Evolutionary conservation across 176 grass and related monocot genomes (phyloP), one percentile per base, ranked within the genome.

Genomic region (Lolium multiflorum): DNA sequence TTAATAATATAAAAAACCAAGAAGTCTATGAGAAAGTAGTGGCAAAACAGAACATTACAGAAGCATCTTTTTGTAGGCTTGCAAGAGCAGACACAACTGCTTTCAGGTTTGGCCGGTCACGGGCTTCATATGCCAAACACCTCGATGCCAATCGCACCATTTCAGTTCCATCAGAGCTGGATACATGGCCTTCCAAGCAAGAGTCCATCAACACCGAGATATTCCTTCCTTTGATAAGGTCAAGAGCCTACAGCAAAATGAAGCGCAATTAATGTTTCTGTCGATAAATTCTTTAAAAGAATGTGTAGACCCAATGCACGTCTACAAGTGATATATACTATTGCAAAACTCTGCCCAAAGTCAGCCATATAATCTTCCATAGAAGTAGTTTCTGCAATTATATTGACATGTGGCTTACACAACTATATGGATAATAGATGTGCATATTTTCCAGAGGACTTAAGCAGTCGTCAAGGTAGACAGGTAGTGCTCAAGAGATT

Each of bases 181-280:
- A 93, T 56, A 98, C 90, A 77, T 95, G 93, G 58, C 89, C 96
- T 77, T 98, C 93, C 80, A 98, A 91, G 90, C 96, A 95, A 63
- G 93, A 98, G 77, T 98, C 96, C 89, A 93, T 95, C 81, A 98
- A 60, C 64, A 83, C 88, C 24, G 82, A 73, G 72, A 90, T 86
- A 62, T 91, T 98, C 28, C 91, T 95, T 67, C 91, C 91, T 80
- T 37, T 79, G 64, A 98, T 89, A 87, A 98, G 88, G 71, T 98
- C 96, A 82, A 98, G 96, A 4, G 96, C 96, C 96, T 98, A 65
- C 48, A 24, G 70, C 9, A 81, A 95, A 82, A 55, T 3, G 21
- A 70, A 67, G 14, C 4, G 2, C 62, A 69, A 57, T 75, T 18
- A 83, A 66, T 48, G 7, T 25, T 79, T 65, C 20, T 35, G 73